Evolutionary conservation across 306 rosid species (phyloP).

Genomic region (Sesbania bispinosa): DNA sequence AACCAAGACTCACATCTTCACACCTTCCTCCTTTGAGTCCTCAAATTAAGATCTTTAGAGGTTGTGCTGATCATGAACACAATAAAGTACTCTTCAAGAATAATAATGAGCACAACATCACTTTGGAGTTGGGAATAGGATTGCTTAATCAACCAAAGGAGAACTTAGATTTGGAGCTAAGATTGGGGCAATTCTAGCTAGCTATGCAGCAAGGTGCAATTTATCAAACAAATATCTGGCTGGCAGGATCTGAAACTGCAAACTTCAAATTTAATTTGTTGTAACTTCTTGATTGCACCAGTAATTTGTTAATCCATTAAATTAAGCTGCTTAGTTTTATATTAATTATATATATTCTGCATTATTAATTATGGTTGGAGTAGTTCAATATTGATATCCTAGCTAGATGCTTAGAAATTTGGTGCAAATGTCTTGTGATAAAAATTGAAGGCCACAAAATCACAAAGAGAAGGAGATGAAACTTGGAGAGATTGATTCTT

Average conservation of each 20-base stretch:
- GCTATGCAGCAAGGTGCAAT: slow-evolving; percentile 22
- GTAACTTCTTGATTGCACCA: slow-evolving; percentile 21
- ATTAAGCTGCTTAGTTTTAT: slow-evolving; percentile 9
- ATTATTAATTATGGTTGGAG: too few species aligned
- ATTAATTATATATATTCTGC: slow-evolving; percentile 13
- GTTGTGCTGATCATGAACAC: slow-evolving; percentile 29
- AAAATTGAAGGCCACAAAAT: not conserved
- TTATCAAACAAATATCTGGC: not conserved
- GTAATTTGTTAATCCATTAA: not conserved
- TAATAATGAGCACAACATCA: slow-evolving; percentile 28
- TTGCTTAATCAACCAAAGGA: slow-evolving; percentile 42
- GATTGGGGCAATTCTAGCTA: slow-evolving; percentile 48
- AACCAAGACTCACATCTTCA: slow-evolving; percentile 26
- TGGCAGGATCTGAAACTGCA: not conserved
- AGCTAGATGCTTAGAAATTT: not conserved
- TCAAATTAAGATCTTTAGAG: slow-evolving; percentile 24
- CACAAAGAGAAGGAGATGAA: not conserved
- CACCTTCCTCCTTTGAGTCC: slow-evolving; percentile 21
- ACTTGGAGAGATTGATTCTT: not conserved
- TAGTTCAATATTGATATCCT: too few species aligned
- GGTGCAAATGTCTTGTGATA: not conserved
- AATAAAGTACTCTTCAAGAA: slow-evolving; percentile 32
- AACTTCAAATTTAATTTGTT: not conserved
- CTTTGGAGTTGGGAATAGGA: slow-evolving; percentile 55
- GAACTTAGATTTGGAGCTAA: slow-evolving; percentile 78